Base-by-base conservation (phyloP, 345 rosid species). In the Populus alba region DNA sequence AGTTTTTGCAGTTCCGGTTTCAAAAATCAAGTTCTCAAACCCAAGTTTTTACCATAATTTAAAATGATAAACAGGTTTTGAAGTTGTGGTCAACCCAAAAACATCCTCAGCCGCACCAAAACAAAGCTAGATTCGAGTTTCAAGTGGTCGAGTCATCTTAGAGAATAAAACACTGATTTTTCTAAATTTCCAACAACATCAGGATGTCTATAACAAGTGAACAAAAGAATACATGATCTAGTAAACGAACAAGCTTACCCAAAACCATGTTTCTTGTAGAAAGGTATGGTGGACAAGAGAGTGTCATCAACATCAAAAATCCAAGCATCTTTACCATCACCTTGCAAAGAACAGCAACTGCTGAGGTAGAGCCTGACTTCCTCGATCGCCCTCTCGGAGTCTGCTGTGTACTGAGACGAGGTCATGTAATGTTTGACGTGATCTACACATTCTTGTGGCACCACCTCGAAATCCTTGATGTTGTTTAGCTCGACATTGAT, bases 321-420 rank as follows among this genome's bases (percentile, higher is more conserved):
- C 97, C 95, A 92, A 55, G 90, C 91, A 43, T 90, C 97, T 84
- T 89, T 90, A 0, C 91, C 91, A 68, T 90, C 93, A 41, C 85
- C 79, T 71, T 74, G 27, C 23, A 81, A 68, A 31, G 76, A 71
- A 72, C 85, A 77, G 75, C 93, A 90, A 16, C 72, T 68, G 68
- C 81, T 88, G 1, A 88, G 78, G 68, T 90, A 81, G 13, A 92
- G 80, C 4, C 38, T 80, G 27, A 82, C 87, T 75, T 92, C 91
- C 79, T 92, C 95, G 16, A 82, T 71, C 0, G 90, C 85, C 77
- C 87, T 77, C 51, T 81, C 69, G 5, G 83, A 88, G 65, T 91
- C 95, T 18, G 86, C 88, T 67, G 69, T 70, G 84, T 90, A 92
- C 83, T 92, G 94, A 5, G 89, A 75, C 5, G 92, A 90, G 7